phyloP scores from a whole-genome alignment of 176 grass and related monocot genomes.

The Zizania latifolia region DNA sequence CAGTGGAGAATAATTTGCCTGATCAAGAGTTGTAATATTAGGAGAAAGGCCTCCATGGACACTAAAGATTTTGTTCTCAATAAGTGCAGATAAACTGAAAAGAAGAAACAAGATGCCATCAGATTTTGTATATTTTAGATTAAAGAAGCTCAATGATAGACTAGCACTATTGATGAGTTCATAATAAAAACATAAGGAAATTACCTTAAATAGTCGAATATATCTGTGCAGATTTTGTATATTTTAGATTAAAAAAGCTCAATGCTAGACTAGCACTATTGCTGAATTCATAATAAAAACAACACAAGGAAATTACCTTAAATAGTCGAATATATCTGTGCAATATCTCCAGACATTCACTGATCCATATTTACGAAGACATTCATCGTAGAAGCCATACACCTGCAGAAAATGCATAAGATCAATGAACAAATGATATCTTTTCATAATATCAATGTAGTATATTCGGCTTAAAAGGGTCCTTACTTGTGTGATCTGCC shows the following conservation, averaged over 20 bases:
- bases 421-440: neutral
- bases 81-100: conserved; percentile 92
- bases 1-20: conserved; percentile 43
- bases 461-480: conserved; percentile 11
- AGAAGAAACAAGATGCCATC: conserved; percentile 8
- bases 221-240: conserved; percentile 86
- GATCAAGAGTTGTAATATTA: conserved; percentile 81
- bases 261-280: neutral
- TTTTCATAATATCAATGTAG: neutral
- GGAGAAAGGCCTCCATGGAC: conserved; percentile 98
- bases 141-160: neutral
- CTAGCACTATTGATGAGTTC: neutral
- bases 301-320: conserved; percentile 61
- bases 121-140: conserved; percentile 21
- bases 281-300: neutral
- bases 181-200: conserved; percentile 14
- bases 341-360: conserved; percentile 99
- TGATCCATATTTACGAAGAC: conserved; percentile 94
- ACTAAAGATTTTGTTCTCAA: conserved; percentile 99
- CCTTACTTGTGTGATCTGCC: conserved; percentile 93
- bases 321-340: conserved; percentile 97
- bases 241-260: conserved; percentile 5
- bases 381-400: conserved; percentile 98
- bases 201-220: conserved; percentile 95
- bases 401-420: conserved; percentile 47